A percentile compares a stretch with the other conserved stretches of the same genome.
Conservation (phyloP, 768 basidiomycete species). For the Termitomyces bulborhizus region DNA sequence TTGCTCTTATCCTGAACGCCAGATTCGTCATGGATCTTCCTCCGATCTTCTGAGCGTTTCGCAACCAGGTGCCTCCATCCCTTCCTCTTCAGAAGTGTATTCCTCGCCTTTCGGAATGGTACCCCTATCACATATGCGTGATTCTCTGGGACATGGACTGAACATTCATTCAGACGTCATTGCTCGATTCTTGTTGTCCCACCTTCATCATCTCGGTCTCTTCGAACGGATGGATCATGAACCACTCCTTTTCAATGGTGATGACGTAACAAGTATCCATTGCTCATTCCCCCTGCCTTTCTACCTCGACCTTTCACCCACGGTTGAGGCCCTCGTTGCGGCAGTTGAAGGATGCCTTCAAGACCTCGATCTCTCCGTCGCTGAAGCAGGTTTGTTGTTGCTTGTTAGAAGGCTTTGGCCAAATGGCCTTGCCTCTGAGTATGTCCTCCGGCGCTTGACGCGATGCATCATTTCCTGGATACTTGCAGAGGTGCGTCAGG, state of each 20-base stretch:
- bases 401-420: slow-evolving; percentile 72
- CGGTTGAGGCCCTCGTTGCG: slow-evolving; percentile 67
- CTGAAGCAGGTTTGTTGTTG: slow-evolving; percentile 68
- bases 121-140: slow-evolving; percentile 52
- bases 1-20: slow-evolving; percentile 26
- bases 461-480: slow-evolving; percentile 63
- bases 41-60: slow-evolving; percentile 43
- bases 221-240: slow-evolving; percentile 42
- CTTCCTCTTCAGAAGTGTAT: slow-evolving; percentile 16
- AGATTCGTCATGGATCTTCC: slow-evolving; percentile 19
- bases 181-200: slow-evolving; percentile 47
- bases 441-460: slow-evolving; percentile 58
- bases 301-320: slow-evolving; percentile 62
- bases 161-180: slow-evolving; percentile 47
- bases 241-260: slow-evolving; percentile 29
- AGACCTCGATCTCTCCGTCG: slow-evolving; percentile 66
- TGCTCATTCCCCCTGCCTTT: slow-evolving; percentile 67
- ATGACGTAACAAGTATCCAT: slow-evolving; percentile 25
- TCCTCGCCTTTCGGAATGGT: slow-evolving; percentile 52
- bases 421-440: slow-evolving; percentile 64
- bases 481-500: slow-evolving; percentile 50
- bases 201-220: slow-evolving; percentile 59
- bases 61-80: slow-evolving; percentile 19
- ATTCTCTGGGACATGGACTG: slow-evolving; percentile 54
- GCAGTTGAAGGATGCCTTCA: slow-evolving; percentile 66